Evolutionary conservation across 345 rosid species (phyloP).

Genomic region (Salix exigua): DNA sequence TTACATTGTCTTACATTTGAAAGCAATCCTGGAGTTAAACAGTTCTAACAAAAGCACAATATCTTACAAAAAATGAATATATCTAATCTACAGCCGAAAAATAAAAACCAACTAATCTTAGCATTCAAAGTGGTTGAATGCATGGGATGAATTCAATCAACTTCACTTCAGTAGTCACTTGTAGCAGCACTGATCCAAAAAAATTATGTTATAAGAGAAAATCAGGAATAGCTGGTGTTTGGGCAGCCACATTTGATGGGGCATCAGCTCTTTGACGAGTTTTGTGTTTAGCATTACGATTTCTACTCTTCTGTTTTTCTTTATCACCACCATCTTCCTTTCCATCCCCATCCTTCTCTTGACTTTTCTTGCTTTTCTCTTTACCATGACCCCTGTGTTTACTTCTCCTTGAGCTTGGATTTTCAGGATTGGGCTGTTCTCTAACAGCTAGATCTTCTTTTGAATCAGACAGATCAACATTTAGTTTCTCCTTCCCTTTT

Average conservation of each 20-base stretch:
- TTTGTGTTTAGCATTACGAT: slow-evolving; percentile 50
- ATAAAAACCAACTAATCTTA: slow-evolving; percentile 1
- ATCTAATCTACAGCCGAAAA: not conserved
- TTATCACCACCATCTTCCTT: slow-evolving; percentile 33
- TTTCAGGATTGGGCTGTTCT: slow-evolving; percentile 27
- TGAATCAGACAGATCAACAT: slow-evolving; percentile 26
- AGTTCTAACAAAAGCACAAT: not conserved
- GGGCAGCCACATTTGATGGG: slow-evolving; percentile 28
- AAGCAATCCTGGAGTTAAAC: not conserved
- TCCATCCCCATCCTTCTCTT: slow-evolving; percentile 35
- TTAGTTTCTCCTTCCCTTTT: slow-evolving; percentile 62
- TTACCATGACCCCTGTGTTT: slow-evolving; percentile 48
- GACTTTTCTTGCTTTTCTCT: slow-evolving; percentile 40
- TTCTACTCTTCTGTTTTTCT: slow-evolving; percentile 47
- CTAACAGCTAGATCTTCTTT: slow-evolving; percentile 35
- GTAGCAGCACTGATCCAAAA: not conserved
- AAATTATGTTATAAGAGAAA: slow-evolving; percentile 52
- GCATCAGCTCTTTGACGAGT: slow-evolving; percentile 42
- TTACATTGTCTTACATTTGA: not conserved
- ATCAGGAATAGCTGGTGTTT: slow-evolving; percentile 60
- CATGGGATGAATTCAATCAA: not conserved
- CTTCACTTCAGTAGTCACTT: not conserved
- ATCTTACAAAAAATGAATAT: not conserved
- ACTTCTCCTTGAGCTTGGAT: slow-evolving; percentile 47
- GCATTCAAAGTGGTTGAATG: not conserved